These are phyloP conservation scores for Tolypocladium ophioglossoides DNA, from an alignment of 2,329 filamentous ascomycete genomes.

Conservation along the genomic window DNA sequence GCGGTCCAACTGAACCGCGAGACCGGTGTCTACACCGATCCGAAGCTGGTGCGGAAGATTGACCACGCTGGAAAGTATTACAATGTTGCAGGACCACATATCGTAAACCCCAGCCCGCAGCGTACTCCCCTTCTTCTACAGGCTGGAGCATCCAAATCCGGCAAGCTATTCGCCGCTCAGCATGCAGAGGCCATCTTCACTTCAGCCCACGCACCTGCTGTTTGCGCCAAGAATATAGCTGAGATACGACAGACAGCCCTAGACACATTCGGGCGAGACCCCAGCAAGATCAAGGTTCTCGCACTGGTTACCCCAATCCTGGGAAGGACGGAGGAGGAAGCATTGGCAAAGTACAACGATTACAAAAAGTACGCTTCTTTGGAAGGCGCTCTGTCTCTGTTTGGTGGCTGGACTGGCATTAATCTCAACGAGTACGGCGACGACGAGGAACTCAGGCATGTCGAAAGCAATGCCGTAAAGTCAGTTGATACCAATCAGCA, in stretches of 20 bases:
- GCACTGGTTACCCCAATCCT: conserved; percentile 56
- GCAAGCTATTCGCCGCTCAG: conserved; percentile 56
- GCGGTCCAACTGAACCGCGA: conserved; percentile 51
- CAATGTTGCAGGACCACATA: conserved; percentile 52
- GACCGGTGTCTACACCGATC: conserved; percentile 44
- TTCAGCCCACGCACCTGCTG: conserved; percentile 50
- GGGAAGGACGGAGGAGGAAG: conserved; percentile 55
- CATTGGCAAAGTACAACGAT: conserved; percentile 50
- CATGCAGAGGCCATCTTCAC: conserved; percentile 65
- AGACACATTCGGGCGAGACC: conserved; percentile 44
- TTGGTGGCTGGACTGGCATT: conserved; percentile 62
- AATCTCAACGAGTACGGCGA: conserved; percentile 47
- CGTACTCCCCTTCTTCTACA: conserved; percentile 60
- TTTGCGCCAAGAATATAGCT: conserved; percentile 50
- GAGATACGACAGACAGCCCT: conserved; percentile 49
- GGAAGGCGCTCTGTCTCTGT: conserved; percentile 58
- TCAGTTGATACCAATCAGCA: conserved; percentile 8
- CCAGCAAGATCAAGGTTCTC: conserved; percentile 53
- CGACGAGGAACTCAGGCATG: conserved; percentile 52
- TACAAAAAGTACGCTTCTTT: conserved; percentile 47
- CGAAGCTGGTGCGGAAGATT: conserved; percentile 48
- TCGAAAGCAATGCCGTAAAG: conserved; percentile 51
- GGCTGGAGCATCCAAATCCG: conserved; percentile 56
- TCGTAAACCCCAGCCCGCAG: conserved; percentile 56
- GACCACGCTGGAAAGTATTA: conserved; percentile 57